These are phyloP conservation scores for Rhizophagus prolifer DNA, from an alignment of 192 early-diverging fungal genomes.

Conservation along the genomic window DNA sequence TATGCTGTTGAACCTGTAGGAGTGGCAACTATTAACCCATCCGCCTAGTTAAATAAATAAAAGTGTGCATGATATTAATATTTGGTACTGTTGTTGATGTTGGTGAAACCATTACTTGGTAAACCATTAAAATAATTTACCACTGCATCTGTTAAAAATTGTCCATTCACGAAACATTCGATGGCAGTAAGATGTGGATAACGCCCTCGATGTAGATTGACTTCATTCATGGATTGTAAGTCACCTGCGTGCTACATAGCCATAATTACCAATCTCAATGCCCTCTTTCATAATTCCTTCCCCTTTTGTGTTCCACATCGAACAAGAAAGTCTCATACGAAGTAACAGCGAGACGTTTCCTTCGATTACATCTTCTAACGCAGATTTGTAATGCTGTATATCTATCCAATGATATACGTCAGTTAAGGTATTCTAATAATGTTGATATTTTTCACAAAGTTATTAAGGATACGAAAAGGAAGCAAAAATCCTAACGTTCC, in stretches of 20 bases:
- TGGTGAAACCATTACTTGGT: too few relatives aligned
- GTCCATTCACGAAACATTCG: conserved; percentile 77
- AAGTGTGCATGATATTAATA: neutral
- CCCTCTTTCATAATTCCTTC: conserved; percentile 51
- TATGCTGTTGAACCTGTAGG: conserved; percentile 95
- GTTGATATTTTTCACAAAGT: neutral
- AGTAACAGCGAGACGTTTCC: conserved; percentile 65
- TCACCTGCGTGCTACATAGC: conserved; percentile 26
- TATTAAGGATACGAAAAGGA: conserved; percentile 63
- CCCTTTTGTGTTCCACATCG: conserved; percentile 57
- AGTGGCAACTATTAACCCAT: conserved; percentile 75
- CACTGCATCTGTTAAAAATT: conserved; percentile 82
- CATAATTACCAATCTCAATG: conserved; percentile 42
- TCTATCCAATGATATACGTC: conserved; percentile 42
- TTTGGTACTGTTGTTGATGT: too few relatives aligned
- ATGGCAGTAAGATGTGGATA: conserved; percentile 80
- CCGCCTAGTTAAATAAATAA: conserved; percentile 11
- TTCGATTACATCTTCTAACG: conserved; percentile 63
- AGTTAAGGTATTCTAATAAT: neutral
- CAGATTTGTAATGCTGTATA: conserved; percentile 59
- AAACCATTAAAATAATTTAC: conserved; percentile 27
- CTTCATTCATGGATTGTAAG: conserved; percentile 82
- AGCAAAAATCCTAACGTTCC: conserved; percentile 91
- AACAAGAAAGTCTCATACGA: conserved; percentile 77
- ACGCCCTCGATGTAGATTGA: conserved; percentile 82